Evolutionary conservation across 345 rosid genomes (phyloP).

Genomic region (Abelmoschus esculentus): DNA sequence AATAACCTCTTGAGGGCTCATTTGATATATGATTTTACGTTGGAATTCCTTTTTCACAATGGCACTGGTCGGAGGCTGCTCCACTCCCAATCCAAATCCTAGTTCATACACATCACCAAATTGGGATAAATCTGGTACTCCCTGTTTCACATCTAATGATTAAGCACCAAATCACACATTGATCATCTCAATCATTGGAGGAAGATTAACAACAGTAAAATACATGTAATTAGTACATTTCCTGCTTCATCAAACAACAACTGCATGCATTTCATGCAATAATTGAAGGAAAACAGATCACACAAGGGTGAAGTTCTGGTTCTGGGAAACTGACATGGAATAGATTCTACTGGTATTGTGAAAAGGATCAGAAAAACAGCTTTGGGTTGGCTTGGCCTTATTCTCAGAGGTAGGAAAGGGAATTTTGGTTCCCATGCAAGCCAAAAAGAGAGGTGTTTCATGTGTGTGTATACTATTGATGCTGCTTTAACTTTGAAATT

Average conservation of each 20-base stretch:
- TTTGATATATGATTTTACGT: conserved; percentile 50
- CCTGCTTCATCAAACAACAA: not conserved
- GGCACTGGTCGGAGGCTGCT: conserved; percentile 71
- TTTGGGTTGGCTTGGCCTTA: conserved; percentile 4
- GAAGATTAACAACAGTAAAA: not conserved
- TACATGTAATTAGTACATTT: not conserved
- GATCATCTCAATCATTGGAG: not conserved
- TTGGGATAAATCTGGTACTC: conserved; percentile 64
- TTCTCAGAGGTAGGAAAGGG: conserved; percentile 1
- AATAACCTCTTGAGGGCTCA: conserved; percentile 59
- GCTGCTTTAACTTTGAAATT: not conserved
- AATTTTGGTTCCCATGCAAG: not conserved
- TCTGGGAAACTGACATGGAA: not conserved
- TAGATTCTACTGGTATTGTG: not conserved
- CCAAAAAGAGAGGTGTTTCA: not conserved
- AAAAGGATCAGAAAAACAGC: not conserved
- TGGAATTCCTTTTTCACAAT: conserved; percentile 47
- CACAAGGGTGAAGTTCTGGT: not conserved
- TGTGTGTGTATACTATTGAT: not conserved
- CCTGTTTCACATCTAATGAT: conserved; percentile 35
- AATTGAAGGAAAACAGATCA: conserved; percentile 9
- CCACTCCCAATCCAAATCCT: conserved; percentile 58
- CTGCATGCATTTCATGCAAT: conserved; percentile 1
- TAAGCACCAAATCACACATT: not conserved
- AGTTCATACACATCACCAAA: conserved; percentile 64